phyloP scores from a whole-genome alignment of 164 flowering plant species.

The Taxillus chinensis region DNA sequence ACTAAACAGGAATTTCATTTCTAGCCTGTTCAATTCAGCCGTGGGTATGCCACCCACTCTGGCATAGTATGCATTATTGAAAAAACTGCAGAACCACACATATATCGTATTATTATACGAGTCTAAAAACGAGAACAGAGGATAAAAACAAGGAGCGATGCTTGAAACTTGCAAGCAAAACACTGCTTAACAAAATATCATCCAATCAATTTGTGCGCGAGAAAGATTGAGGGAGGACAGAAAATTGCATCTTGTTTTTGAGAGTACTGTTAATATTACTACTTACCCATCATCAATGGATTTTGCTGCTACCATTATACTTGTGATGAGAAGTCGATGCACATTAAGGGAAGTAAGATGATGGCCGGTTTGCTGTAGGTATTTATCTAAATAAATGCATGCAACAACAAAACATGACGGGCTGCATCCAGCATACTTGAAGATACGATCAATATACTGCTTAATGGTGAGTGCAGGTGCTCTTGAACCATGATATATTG shows the following conservation, averaged over 20 bases:
- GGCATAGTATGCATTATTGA: slow-evolving; percentile 85
- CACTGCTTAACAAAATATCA: no score
- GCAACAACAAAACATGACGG: slow-evolving; percentile 83
- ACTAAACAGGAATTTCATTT: slow-evolving; percentile 63
- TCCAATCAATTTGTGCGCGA: no score
- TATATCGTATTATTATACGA: not conserved
- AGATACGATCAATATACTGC: slow-evolving; percentile 72
- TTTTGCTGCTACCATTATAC: slow-evolving; percentile 76
- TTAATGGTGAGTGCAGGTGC: slow-evolving; percentile 55
- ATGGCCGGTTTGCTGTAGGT: slow-evolving; percentile 28
- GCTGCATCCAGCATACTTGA: slow-evolving; percentile 78
- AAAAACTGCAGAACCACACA: slow-evolving; percentile 41
- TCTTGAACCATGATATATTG: slow-evolving; percentile 68
- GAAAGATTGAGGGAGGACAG: no score
- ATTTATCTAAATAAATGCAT: slow-evolving; percentile 62
- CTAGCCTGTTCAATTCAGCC: slow-evolving; percentile 70
- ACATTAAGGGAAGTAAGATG: slow-evolving; percentile 63
- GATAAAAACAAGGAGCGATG: not conserved
- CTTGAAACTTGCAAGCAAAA: no score
- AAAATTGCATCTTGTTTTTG: no score
- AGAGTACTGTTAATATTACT: not conserved
- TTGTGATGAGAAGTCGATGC: slow-evolving; percentile 80
- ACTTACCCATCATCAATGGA: slow-evolving; percentile 83
- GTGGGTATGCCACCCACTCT: slow-evolving; percentile 88
- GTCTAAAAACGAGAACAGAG: not conserved